Evolutionary conservation across 805 yeast species (phyloP).

Genomic region (Ogataea kodamae): DNA sequence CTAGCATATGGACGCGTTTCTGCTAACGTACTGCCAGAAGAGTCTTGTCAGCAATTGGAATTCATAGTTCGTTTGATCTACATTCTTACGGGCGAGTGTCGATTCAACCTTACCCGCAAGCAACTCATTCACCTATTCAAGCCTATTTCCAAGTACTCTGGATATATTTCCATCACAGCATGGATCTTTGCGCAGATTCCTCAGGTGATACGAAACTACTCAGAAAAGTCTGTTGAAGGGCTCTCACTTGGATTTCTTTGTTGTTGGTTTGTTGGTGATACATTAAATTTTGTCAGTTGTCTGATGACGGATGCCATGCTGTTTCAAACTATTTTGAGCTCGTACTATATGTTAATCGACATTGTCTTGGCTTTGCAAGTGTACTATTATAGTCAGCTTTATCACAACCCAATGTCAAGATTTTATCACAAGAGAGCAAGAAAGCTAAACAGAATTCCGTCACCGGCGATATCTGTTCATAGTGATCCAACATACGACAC

Average conservation of each 20-base stretch:
- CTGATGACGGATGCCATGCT: constrained; percentile 45
- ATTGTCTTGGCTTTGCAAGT: constrained; percentile 42
- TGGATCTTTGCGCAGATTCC: constrained; percentile 79
- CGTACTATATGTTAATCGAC: constrained; percentile 49
- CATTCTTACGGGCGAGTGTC: constrained; percentile 27
- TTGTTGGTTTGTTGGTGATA: constrained; percentile 66
- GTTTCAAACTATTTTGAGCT: constrained; percentile 44
- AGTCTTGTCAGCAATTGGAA: constrained; percentile 21
- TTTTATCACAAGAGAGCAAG: constrained; percentile 24
- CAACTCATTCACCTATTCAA: constrained; percentile 16
- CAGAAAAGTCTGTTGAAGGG: constrained; percentile 62
- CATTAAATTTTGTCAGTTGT: constrained; percentile 49
- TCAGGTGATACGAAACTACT: constrained; percentile 59
- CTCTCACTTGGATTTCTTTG: constrained; percentile 55
- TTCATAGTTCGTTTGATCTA: constrained; percentile 23
- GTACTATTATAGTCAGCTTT: constrained; percentile 45
- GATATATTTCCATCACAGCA: constrained; percentile 43
- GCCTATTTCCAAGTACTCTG: constrained; percentile 31
- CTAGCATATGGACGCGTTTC: background rate
- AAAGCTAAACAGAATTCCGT: constrained; percentile 14
- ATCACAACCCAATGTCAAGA: constrained; percentile 33
- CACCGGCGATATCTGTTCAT: constrained; percentile 22
- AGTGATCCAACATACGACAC: constrained; percentile 2
- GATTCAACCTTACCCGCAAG: constrained; percentile 15
- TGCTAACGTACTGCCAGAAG: constrained; percentile 10